Evolutionary conservation across 768 basidiomycete species (phyloP), one percentile per base, ranked within the genome.

Genomic region (Tubosaeta sp.): DNA sequence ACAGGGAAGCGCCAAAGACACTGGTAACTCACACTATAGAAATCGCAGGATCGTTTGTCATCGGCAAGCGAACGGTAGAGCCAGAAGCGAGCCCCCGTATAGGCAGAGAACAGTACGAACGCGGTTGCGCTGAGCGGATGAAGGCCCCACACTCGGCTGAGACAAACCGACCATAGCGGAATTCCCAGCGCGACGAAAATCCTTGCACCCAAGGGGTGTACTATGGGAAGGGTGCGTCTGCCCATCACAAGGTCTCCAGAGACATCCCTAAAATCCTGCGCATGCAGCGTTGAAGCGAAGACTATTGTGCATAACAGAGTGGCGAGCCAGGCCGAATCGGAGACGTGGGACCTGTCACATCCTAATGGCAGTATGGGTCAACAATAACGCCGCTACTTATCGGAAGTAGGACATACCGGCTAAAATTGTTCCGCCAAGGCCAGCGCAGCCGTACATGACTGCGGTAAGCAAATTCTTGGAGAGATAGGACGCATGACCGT

Each of bases 171-270:
- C 66, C 62, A 66, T 1, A 64, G 17, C 10, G 62, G 67, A 12
- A 68, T 53, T 8, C 54, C 52, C 26, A 66, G 8, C 17, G 46
- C 31, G 33, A 59, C 38, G n/a, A 58, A 65, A 11, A 57, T 4
- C 33, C 67, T 46, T 2, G 64, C 50, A 5, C 39, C 22, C 4
- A 56, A 44, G 1, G 77, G 77, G 6, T 64, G 64, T 13, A 65
- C 58, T 43, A 78, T 74, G 7, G 75, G 76, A 9, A 79, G 58
- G 0, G 76, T 78, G 7, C 56, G 48, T 38, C 76, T 60, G 7
- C 71, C 72, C 5, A 60, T 59, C 1, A 61, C 46, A 3, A 55
- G 54, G 51, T 77, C 78, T 5, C 77, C 76, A 22, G 65, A 62
- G 8, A 70, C 59, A 49, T 79, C 77, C 22, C 68, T 64, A 33